Evolutionary conservation across 768 basidiomycete genomes (phyloP), one percentile per base, ranked within the genome.

Genomic region (Clitopilus hobsonii): DNA sequence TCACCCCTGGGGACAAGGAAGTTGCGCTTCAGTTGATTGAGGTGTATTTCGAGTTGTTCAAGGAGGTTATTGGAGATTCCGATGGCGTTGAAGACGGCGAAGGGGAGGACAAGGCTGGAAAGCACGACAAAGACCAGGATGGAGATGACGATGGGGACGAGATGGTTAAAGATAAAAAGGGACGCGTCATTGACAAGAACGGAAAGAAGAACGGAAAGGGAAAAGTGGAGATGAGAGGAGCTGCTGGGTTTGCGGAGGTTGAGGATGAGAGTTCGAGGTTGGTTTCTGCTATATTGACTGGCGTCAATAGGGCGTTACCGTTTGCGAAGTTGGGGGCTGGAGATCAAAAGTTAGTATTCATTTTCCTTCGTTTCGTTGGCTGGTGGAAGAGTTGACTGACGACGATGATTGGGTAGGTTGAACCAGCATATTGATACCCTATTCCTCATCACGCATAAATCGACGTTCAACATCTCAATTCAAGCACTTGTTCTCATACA

Each of bases 381-480:
- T 20, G 51, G 50, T 0, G 23, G n/a, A 18, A 27, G 47, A 18
- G 54, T 36, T 49, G 20, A 1, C 32, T 54, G 11, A 51, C 14
- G 3, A 38, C 45, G 51, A 36, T n/a, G 23, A 27, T 25, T 32
- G 4, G 13, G 47, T 61, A 94, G 91, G 24, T 84, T 98, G 61
- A 80, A 84, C 60, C 81, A 85, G 53, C 94, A 98, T 62, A 89
- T 97, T 64, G 89, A 94, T 67, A 94, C 92, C 0, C 84, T 98
- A 20, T 98, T 98, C 80, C 80, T 87, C 45, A 94, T 99, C 64
- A 95, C 94, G 2, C 96, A 98, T 70, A 89, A 83, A 6, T 94
- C 93, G 6, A 97, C 94, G 0, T 99, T 99, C 83, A 97, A 96
- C 68, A 94, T 94, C 63, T 93, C 93, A 8, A 81, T 98, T 3